A percentile compares a stretch with the other conserved stretches of the same genome.
These are phyloP conservation scores for Tremella yokohamensis DNA, from an alignment of 768 basidiomycete genomes.

Conservation along the genomic window DNA sequence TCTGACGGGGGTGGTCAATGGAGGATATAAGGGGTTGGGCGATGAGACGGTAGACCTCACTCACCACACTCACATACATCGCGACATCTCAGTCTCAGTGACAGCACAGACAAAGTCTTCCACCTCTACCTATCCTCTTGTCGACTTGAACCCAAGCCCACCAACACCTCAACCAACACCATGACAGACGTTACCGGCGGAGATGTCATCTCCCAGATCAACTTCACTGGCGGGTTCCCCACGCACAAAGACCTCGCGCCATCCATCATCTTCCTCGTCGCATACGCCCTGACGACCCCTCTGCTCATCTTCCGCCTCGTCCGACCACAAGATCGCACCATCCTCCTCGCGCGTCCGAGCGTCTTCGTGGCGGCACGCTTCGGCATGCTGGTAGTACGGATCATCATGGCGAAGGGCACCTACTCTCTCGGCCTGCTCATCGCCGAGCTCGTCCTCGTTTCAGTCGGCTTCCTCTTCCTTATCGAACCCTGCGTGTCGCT, in stretches of 20 bases:
- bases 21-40: too few species aligned
- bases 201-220: constrained; percentile 12
- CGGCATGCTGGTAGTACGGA: constrained; percentile 15
- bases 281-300: constrained; percentile 11
- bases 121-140: too few species aligned
- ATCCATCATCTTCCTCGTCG: constrained; percentile 20
- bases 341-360: constrained; percentile 15
- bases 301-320: constrained; percentile 14
- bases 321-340: constrained; percentile 2
- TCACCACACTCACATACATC: too few species aligned
- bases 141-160: too few species aligned
- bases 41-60: too few species aligned
- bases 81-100: too few species aligned
- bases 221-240: constrained; percentile 27
- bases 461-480: constrained; percentile 26
- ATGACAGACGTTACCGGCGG: neutral
- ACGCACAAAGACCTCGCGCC: constrained; percentile 20
- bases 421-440: constrained; percentile 19
- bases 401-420: constrained; percentile 12
- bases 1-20: too few species aligned
- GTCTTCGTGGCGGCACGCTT: constrained; percentile 17
- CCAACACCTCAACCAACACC: too few species aligned
- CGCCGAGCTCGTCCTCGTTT: constrained; percentile 26
- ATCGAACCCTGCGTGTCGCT: constrained; percentile 18
- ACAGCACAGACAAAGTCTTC: too few species aligned